Percentiles rank a stretch among this genome's conserved stretches.
phyloP scores from a whole-genome alignment of 2,329 filamentous ascomycete genomes.

The Sordariomycetes sp. region DNA sequence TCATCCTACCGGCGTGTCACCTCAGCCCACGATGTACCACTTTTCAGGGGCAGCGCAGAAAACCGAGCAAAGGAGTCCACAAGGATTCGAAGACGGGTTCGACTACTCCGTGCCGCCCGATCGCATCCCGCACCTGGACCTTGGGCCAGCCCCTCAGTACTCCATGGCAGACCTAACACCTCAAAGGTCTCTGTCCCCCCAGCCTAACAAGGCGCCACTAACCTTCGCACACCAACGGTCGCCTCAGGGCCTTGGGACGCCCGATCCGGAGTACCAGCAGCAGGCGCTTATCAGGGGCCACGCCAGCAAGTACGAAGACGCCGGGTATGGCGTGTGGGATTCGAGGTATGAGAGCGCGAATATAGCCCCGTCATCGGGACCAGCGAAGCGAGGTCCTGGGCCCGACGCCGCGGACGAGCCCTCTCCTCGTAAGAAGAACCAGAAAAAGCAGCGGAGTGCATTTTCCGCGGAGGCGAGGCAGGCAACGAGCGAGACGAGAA shows the following conservation, averaged over 20 bases:
- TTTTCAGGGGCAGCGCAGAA: not conserved
- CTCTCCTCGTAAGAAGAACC: not conserved
- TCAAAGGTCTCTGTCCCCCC: not conserved
- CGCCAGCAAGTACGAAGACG: not conserved
- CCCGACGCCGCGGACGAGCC: not conserved
- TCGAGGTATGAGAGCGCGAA: not conserved
- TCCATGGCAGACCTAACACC: not conserved
- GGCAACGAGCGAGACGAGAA: slow-evolving; percentile 20
- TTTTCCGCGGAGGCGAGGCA: slow-evolving; percentile 14
- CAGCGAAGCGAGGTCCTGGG: not conserved
- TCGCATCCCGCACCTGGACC: not conserved
- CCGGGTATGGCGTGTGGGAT: not conserved
- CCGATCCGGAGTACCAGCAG: not conserved
- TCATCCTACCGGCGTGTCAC: not conserved
- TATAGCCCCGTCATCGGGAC: not conserved
- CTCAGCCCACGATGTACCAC: not conserved
- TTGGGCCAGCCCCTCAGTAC: not conserved
- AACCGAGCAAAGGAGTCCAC: not conserved
- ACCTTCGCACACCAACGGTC: not conserved
- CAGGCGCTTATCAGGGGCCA: not conserved
- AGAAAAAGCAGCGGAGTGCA: not conserved
- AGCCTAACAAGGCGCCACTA: not conserved
- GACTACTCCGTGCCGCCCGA: not conserved
- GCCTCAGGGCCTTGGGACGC: not conserved
- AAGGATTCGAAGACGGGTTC: not conserved